Evolutionary conservation across 164 flowering plant genomes (phyloP), one percentile per base, ranked within the genome.

Genomic region (Vitis cinerea): DNA sequence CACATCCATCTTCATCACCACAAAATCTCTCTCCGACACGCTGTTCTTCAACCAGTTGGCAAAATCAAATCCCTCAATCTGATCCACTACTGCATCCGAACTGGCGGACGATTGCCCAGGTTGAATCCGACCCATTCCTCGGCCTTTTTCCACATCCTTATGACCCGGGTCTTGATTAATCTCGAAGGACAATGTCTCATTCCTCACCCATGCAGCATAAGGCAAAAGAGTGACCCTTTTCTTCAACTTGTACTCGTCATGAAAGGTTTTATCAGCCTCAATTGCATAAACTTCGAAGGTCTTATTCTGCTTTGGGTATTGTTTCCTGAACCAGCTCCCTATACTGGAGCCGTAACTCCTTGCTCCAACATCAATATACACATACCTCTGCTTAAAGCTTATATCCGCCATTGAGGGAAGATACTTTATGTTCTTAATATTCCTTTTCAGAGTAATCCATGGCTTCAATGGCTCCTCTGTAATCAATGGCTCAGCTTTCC

Each of bases 1-100:
- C 13, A 96, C 92, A 82, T 96, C 98, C 99, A 96, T 96, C 78
- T 96, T 96, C 98, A 95, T 87, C 78, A 95, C 98, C 71, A 95
- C 99, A 76, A 83, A 95, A 70, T 95, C 98, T 71, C 63, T 87
- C 85, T 88, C 87, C 1, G 87, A 59, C 15, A 95, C 97, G 0
- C 90, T 83, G 30, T 70, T 84, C 90, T 87, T 93, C 90, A 96
- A 78, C 99, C 99, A 96, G 7, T 85, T 67, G 0, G 98, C 97
- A 74, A 96, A 96, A 76, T 96, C 99, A 74, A 96, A 96, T 30
- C 99, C 99, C 62, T 76, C 79, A 69, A 96, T 93, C 77, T 77
- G 69, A 71, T 88, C 79, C 70, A 90, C 91, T 51, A 86, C 75
- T 1, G 79, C 78, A n/a, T 73, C 77, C 31, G 64, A 70, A 16